phyloP scores from a whole-genome alignment of 306 rosid species.

The Echinosophora koreensis region DNA sequence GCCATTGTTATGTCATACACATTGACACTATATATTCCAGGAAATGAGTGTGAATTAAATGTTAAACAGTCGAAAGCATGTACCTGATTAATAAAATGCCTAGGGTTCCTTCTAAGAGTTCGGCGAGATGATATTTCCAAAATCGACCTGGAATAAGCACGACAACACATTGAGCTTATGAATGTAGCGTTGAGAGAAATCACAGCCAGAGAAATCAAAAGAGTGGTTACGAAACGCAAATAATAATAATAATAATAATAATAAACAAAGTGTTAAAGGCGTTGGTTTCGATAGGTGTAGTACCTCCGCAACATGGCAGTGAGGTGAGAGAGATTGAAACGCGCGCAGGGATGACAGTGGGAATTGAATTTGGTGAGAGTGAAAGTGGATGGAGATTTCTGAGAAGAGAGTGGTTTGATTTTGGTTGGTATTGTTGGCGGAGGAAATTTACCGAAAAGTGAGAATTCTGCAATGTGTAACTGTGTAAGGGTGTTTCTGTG shows the following conservation, averaged over 20 bases:
- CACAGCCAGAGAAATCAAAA: slow-evolving; percentile 25
- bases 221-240: background rate
- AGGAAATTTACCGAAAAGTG: no score
- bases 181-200: slow-evolving; percentile 28
- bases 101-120: slow-evolving; percentile 61
- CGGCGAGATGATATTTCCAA: slow-evolving; percentile 69
- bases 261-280: background rate
- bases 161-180: slow-evolving; percentile 16
- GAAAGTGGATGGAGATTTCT: background rate
- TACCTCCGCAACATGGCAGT: slow-evolving; percentile 69
- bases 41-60: slow-evolving; percentile 1
- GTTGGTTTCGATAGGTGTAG: background rate
- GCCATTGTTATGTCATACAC: background rate
- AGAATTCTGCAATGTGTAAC: no score
- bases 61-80: slow-evolving; percentile 16
- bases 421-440: no score
- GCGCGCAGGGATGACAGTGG: background rate
- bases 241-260: background rate
- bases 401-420: background rate
- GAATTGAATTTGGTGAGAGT: background rate
- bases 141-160: slow-evolving; percentile 66
- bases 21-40: slow-evolving; percentile 9
- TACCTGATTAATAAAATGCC: slow-evolving; percentile 67
- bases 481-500: background rate
- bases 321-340: slow-evolving; percentile 11